Conservation (phyloP, 257 asterid species). For the Agastache rugosa region DNA sequence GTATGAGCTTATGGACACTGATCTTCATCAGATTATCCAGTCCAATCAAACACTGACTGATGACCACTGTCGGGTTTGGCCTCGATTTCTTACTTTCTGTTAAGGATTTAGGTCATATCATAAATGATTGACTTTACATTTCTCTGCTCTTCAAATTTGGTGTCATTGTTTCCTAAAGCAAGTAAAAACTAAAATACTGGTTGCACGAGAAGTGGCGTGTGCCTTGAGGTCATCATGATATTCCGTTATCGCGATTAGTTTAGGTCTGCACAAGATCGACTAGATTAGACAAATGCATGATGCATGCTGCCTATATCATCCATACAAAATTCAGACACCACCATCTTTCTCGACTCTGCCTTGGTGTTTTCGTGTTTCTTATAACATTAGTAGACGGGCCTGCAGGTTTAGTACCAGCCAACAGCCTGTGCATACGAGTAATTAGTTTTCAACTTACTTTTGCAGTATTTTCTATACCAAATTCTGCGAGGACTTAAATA, state of each 20-base stretch:
- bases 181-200: too few relatives aligned
- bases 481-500: slow-evolving; percentile 90
- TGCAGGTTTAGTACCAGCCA: too few relatives aligned
- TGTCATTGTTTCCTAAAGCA: not conserved
- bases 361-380: not conserved
- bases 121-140: not conserved
- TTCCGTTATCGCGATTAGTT: too few relatives aligned
- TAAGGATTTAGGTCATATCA: not conserved
- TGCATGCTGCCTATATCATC: not conserved
- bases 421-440: not conserved
- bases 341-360: not conserved
- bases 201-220: too few relatives aligned
- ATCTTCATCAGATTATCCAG: slow-evolving; percentile 95
- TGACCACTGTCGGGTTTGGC: slow-evolving; percentile 97
- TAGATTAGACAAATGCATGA: not conserved
- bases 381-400: too few relatives aligned
- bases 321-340: not conserved
- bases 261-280: too few relatives aligned
- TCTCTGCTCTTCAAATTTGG: not conserved
- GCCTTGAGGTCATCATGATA: too few relatives aligned
- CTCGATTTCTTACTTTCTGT: slow-evolving; percentile 35
- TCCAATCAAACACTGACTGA: slow-evolving; percentile 83
- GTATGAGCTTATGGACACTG: slow-evolving; percentile 96
- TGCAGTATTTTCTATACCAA: slow-evolving; percentile 97
- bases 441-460: slow-evolving; percentile 24